Percentiles rank a stretch among this genome's conserved stretches.
These are phyloP conservation scores for Mollisiaceae sp. DNA, from an alignment of 2,329 filamentous ascomycete species.

Conservation along the genomic window DNA sequence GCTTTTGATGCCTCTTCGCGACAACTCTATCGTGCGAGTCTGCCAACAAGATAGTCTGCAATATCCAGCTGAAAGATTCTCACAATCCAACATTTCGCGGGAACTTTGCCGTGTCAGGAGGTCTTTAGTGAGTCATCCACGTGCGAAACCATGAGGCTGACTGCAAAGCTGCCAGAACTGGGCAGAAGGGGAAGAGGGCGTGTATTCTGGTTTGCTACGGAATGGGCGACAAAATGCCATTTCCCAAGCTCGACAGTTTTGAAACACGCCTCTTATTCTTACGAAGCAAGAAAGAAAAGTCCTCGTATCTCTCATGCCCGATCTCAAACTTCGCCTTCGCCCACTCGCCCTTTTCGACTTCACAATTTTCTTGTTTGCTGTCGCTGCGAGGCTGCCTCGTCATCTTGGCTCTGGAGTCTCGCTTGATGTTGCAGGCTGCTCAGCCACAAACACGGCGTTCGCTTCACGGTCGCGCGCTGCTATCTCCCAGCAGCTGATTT, in stretches of 20 bases:
- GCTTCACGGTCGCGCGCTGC: not conserved
- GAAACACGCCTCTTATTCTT: not conserved
- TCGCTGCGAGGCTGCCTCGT: not conserved
- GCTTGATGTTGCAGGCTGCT: not conserved
- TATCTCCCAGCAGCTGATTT: constrained; percentile 1
- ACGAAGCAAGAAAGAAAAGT: not conserved
- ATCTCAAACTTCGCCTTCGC: not conserved
- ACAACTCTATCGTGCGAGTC: not conserved
- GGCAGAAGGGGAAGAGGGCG: not conserved
- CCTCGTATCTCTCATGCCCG: not conserved
- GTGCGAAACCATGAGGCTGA: constrained; percentile 7
- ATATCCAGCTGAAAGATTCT: constrained; percentile 4
- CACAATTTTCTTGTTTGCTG: constrained; percentile 3
- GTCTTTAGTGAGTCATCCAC: not conserved
- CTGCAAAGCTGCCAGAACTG: constrained; percentile 2
- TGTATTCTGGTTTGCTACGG: not conserved
- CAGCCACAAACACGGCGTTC: not conserved
- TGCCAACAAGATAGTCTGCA: constrained; percentile 1
- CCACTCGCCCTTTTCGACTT: not conserved
- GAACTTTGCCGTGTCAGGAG: not conserved
- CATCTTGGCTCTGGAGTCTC: not conserved
- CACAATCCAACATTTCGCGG: not conserved
- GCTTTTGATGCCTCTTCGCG: not conserved
- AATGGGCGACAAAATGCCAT: not conserved
- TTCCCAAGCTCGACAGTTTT: not conserved